phyloP scores from a whole-genome alignment of 2,329 filamentous ascomycete genomes.

The Colletotrichum truncatum region DNA sequence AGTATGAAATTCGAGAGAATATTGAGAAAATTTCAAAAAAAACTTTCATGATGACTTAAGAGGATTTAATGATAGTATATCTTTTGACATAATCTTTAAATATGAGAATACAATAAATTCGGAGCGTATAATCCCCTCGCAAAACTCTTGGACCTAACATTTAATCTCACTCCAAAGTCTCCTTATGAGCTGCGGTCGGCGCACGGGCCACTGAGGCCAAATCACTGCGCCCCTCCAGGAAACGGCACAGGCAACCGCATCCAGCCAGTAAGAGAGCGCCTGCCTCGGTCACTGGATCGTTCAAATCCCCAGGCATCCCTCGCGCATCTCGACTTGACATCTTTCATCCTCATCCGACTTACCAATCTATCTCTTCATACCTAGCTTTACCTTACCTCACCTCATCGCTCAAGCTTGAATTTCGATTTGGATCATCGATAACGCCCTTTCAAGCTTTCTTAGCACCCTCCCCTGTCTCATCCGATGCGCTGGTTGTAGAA shows the following conservation, averaged over 20 bases:
- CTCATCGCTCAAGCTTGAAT: neutral
- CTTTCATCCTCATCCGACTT: conserved; percentile 22
- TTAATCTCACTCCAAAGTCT: conserved; percentile 2
- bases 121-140: too few relatives aligned
- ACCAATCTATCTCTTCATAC: neutral
- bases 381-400: neutral
- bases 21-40: too few relatives aligned
- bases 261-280: conserved; percentile 2
- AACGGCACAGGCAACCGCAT: conserved; percentile 7
- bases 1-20: rapidly evolving
- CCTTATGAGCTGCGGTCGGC: neutral
- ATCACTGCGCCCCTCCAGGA: conserved; percentile 22
- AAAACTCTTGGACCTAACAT: neutral
- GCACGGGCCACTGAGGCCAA: conserved; percentile 32
- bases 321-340: neutral
- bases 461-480: neutral
- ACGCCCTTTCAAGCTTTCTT: neutral
- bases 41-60: too few relatives aligned
- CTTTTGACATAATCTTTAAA: neutral
- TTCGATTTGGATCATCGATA: neutral
- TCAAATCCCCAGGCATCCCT: conserved; percentile 32
- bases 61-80: too few relatives aligned
- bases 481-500: conserved; percentile 28
- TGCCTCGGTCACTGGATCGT: conserved; percentile 18
- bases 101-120: neutral